Percentiles rank a stretch among this genome's conserved stretches.
These are phyloP conservation scores for Ciborinia camelliae DNA, from an alignment of 2,329 filamentous ascomycete species.

Conservation along the genomic window DNA sequence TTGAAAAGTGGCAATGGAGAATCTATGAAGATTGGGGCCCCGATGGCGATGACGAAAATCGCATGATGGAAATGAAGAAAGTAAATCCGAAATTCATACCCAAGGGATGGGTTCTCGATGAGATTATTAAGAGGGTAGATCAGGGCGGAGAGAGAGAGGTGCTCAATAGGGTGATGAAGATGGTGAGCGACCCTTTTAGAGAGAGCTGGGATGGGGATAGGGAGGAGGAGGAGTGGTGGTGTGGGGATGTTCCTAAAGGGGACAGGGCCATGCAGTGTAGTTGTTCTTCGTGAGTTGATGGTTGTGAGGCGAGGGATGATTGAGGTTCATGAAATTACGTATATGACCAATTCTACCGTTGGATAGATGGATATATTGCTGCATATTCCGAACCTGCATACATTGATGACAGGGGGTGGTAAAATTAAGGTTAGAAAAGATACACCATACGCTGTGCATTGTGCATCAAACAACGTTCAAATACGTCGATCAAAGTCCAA, in stretches of 20 bases:
- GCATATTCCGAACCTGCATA: background rate
- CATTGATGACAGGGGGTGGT: background rate
- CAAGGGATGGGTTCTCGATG: conserved; percentile 87
- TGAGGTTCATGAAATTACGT: background rate
- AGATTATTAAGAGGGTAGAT: conserved; percentile 86
- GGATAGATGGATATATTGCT: background rate
- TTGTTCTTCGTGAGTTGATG: conserved; percentile 69
- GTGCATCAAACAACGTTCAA: background rate
- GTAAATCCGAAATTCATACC: conserved; percentile 94
- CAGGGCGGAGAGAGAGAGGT: conserved; percentile 78
- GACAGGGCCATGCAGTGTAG: conserved; percentile 88
- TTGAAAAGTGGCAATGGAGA: conserved; percentile 71
- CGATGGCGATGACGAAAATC: conserved; percentile 52
- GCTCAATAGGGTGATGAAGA: conserved; percentile 72
- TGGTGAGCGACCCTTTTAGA: conserved; percentile 80
- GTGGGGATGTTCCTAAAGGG: conserved; percentile 75
- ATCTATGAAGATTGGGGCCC: conserved; percentile 73
- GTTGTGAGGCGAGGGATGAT: background rate
- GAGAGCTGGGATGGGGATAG: conserved; percentile 74
- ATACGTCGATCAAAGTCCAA: background rate
- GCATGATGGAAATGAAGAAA: conserved; percentile 67
- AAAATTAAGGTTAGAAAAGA: background rate
- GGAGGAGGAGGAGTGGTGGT: conserved; percentile 74
- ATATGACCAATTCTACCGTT: background rate
- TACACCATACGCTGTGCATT: too few species aligned